Conservation (phyloP, 768 basidiomycete genomes). For the Amylocystis lapponica region DNA sequence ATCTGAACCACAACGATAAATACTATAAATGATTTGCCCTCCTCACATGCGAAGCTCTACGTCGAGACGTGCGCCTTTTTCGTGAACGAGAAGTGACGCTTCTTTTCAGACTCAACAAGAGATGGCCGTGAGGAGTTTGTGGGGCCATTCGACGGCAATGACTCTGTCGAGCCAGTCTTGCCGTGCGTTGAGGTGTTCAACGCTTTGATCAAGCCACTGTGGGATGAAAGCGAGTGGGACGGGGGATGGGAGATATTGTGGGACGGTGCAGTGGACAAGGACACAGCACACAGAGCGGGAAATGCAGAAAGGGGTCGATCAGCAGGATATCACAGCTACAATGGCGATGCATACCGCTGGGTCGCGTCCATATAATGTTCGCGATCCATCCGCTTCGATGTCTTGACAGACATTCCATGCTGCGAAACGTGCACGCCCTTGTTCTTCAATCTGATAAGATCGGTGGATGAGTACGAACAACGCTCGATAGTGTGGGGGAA, state of each 20-base stretch:
- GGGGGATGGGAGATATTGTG: neutral
- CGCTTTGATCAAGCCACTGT: constrained; percentile 50
- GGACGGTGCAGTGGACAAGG: too few species aligned
- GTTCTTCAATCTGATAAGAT: constrained; percentile 42
- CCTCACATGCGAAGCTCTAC: too few species aligned
- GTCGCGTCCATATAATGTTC: constrained; percentile 70
- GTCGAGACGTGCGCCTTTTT: too few species aligned
- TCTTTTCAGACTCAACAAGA: too few species aligned
- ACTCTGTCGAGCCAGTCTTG: too few species aligned
- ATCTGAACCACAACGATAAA: too few species aligned
- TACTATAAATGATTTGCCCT: too few species aligned
- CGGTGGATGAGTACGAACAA: neutral
- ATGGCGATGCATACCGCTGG: constrained; percentile 43
- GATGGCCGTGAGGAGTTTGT: too few species aligned
- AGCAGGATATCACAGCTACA: too few species aligned
- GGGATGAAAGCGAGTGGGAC: neutral
- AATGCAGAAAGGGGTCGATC: constrained; percentile 3
- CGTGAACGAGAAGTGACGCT: too few species aligned
- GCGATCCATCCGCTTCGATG: constrained; percentile 49
- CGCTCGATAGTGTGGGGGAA: constrained; percentile 9
- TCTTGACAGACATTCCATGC: constrained; percentile 64
- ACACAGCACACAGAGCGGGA: neutral
- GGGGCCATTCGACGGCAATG: too few species aligned
- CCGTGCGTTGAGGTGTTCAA: constrained; percentile 42
- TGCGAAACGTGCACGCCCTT: constrained; percentile 52